These are phyloP conservation scores for Hanseniaspora sp. DNA, from an alignment of 1,139 yeast species.

Conservation along the genomic window DNA sequence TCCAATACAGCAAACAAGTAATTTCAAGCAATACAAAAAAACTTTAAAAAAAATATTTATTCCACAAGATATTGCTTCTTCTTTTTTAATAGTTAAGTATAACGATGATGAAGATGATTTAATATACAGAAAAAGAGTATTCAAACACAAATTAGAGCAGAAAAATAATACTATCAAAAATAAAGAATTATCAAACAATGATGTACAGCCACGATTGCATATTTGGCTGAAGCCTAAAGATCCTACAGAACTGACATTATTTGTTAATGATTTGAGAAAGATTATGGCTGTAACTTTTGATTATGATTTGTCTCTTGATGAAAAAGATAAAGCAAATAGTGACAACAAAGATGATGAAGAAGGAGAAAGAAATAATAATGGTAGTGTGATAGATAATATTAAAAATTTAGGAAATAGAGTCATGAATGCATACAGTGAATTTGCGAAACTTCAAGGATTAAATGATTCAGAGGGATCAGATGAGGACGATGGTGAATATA, in stretches of 20 bases:
- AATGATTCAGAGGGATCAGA: slow-evolving; percentile 17
- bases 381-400: slow-evolving; percentile 21
- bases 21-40: neutral
- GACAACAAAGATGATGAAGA: slow-evolving; percentile 19
- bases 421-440: slow-evolving; percentile 19
- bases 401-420: slow-evolving; percentile 10
- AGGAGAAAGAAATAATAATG: slow-evolving; percentile 19
- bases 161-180: no score
- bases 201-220: neutral
- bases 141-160: neutral
- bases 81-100: neutral
- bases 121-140: neutral
- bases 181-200: neutral
- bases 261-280: slow-evolving; percentile 28
- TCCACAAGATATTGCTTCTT: neutral
- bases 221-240: neutral
- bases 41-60: neutral
- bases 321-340: slow-evolving; percentile 20
- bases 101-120: neutral
- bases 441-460: slow-evolving; percentile 16
- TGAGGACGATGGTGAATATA: slow-evolving; percentile 15
- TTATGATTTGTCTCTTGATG: slow-evolving; percentile 27
- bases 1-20: neutral
- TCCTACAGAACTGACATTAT: slow-evolving; percentile 16
- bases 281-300: slow-evolving; percentile 27